These are phyloP conservation scores for Rhamnella rubrinervis DNA, from an alignment of 331 rosid species.

Conservation along the genomic window DNA sequence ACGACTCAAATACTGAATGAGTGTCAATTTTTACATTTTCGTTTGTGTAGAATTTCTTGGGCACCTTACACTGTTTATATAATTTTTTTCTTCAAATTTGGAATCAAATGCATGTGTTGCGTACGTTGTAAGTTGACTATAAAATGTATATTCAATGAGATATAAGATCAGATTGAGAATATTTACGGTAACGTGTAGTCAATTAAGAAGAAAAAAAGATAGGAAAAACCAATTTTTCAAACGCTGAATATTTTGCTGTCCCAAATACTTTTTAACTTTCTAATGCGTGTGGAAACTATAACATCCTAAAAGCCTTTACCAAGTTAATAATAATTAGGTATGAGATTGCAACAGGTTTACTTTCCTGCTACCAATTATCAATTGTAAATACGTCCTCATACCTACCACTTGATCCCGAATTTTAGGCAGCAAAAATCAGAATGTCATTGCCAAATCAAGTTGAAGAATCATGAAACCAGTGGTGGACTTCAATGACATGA, in stretches of 20 bases:
- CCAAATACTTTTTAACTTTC: background rate
- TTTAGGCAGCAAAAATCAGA: too few relatives aligned
- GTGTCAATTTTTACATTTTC: background rate
- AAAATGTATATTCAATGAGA: constrained; percentile 7
- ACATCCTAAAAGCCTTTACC: background rate
- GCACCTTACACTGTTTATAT: background rate
- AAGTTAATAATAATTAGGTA: too few relatives aligned
- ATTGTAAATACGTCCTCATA: too few relatives aligned
- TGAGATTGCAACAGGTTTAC: too few relatives aligned
- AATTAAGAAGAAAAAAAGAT: background rate
- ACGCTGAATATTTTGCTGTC: background rate
- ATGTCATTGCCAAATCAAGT: too few relatives aligned
- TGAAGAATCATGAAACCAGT: too few relatives aligned
- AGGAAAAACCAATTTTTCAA: constrained; percentile 1
- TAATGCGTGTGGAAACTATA: constrained; percentile 17
- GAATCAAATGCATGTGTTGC: constrained; percentile 1
- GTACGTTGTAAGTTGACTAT: constrained; percentile 15
- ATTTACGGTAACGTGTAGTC: constrained; percentile 9
- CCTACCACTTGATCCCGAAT: too few relatives aligned
- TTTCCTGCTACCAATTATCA: too few relatives aligned
- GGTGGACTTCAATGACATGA: too few relatives aligned
- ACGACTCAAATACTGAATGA: background rate
- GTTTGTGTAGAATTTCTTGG: background rate
- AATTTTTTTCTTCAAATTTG: background rate
- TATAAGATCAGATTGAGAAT: background rate